Evolutionary conservation across 306 rosid species (phyloP).

Genomic region (Corylus americana): DNA sequence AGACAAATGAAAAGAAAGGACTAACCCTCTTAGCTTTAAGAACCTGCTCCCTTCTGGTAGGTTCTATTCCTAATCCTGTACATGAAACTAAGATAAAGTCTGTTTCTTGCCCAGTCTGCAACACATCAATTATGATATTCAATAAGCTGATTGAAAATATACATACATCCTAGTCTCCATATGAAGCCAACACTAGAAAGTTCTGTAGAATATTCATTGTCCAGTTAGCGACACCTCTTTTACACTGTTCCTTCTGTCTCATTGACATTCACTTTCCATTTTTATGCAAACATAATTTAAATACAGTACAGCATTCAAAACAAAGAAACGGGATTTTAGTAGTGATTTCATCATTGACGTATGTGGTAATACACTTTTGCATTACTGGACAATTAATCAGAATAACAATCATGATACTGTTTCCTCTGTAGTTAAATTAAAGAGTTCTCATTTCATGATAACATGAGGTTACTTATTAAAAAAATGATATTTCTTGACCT

Average conservation of each 20-base stretch:
- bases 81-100: constrained; percentile 95
- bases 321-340: constrained; percentile 1
- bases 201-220: constrained; percentile 7
- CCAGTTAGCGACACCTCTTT: constrained; percentile 5
- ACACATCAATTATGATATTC: constrained; percentile 29
- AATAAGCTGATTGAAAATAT: constrained; percentile 10
- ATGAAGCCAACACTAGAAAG: constrained; percentile 4
- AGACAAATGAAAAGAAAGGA: constrained; percentile 28
- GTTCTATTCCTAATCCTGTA: constrained; percentile 89
- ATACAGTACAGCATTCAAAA: constrained; percentile 4
- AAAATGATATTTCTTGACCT: too few relatives aligned
- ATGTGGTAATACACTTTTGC: neutral
- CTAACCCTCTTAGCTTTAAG: constrained; percentile 91
- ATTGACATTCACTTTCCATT: neutral
- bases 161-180: neutral
- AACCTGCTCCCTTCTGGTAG: constrained; percentile 92
- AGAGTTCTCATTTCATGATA: neutral
- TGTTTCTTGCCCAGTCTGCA: constrained; percentile 96
- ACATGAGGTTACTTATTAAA: too few relatives aligned
- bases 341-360: neutral
- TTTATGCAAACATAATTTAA: neutral
- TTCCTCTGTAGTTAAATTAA: neutral
- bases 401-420: constrained; percentile 15
- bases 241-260: neutral
- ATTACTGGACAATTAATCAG: constrained; percentile 6